Percentiles rank a stretch among this genome's conserved stretches.
Conservation (phyloP, 179 eudicot genomes). For the Amaranthus tricolor region DNA sequence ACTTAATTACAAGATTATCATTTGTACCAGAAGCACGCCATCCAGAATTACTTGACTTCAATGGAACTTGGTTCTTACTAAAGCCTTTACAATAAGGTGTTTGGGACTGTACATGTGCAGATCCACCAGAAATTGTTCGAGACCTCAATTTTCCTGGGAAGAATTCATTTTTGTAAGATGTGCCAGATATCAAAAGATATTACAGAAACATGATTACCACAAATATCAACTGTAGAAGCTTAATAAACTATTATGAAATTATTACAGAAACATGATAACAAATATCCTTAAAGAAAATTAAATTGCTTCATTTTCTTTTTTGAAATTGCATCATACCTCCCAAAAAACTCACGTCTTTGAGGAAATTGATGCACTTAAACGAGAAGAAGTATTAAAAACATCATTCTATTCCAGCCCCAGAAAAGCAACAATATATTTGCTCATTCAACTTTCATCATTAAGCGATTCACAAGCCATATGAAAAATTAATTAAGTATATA, state of each 20-base stretch:
- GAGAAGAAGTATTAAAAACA: not conserved
- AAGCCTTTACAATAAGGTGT: slow-evolving; percentile 31
- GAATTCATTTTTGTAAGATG: slow-evolving; percentile 1
- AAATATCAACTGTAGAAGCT: not conserved
- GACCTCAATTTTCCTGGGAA: slow-evolving; percentile 35
- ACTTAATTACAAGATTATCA: slow-evolving; percentile 59
- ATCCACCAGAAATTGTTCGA: slow-evolving; percentile 24
- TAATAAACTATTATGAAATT: too few species aligned
- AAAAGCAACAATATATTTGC: not conserved
- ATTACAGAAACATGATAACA: not conserved
- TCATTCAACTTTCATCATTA: not conserved
- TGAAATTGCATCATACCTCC: too few species aligned
- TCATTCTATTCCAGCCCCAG: not conserved
- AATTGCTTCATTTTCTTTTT: not conserved
- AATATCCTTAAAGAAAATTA: not conserved
- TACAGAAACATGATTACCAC: slow-evolving; percentile 1
- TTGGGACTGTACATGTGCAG: slow-evolving; percentile 24
- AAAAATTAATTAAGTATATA: not conserved
- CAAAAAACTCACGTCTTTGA: too few species aligned
- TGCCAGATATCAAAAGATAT: slow-evolving; percentile 3
- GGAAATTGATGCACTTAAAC: too few species aligned
- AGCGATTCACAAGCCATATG: not conserved
- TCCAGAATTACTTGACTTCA: slow-evolving; percentile 32
- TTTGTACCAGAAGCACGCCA: slow-evolving; percentile 28
- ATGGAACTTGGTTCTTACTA: slow-evolving; percentile 40